These are phyloP conservation scores for Wallacemonas sp. DNA, from an alignment of 208 protist genomes.

Conservation along the genomic window DNA sequence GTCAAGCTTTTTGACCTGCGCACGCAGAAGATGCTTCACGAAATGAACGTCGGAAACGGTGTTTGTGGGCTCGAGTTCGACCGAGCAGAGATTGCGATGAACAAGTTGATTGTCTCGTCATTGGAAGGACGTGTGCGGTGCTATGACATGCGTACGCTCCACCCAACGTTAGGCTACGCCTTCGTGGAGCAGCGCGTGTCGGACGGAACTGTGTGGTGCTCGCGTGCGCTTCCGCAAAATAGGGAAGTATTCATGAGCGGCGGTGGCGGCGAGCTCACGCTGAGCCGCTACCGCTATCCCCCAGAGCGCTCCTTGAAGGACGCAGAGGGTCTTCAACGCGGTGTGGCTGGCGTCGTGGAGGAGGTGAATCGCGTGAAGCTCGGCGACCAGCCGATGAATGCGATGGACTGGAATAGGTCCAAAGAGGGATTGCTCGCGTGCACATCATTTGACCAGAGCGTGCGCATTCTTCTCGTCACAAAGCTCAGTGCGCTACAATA, in stretches of 20 bases:
- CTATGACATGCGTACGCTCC: conserved; percentile 89
- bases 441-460: conserved; percentile 83
- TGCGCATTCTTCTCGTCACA: conserved; percentile 87
- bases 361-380: conserved; percentile 85
- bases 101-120: conserved; percentile 91
- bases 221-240: conserved; percentile 89
- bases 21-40: conserved; percentile 85
- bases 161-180: conserved; percentile 85
- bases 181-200: conserved; percentile 84
- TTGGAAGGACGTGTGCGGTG: conserved; percentile 85
- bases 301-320: conserved; percentile 79
- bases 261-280: conserved; percentile 85
- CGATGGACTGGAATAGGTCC: conserved; percentile 79
- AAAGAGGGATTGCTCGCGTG: conserved; percentile 86
- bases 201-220: conserved; percentile 88
- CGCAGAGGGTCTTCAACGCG: conserved; percentile 58
- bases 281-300: conserved; percentile 91
- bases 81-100: conserved; percentile 91
- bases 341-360: conserved; percentile 75
- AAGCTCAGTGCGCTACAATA: conserved; percentile 71
- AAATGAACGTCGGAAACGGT: conserved; percentile 94
- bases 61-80: conserved; percentile 93
- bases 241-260: conserved; percentile 89
- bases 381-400: conserved; percentile 87
- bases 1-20: conserved; percentile 95